Base-by-base conservation (phyloP, 2,329 filamentous ascomycete genomes). In the Cladosporium velox region DNA sequence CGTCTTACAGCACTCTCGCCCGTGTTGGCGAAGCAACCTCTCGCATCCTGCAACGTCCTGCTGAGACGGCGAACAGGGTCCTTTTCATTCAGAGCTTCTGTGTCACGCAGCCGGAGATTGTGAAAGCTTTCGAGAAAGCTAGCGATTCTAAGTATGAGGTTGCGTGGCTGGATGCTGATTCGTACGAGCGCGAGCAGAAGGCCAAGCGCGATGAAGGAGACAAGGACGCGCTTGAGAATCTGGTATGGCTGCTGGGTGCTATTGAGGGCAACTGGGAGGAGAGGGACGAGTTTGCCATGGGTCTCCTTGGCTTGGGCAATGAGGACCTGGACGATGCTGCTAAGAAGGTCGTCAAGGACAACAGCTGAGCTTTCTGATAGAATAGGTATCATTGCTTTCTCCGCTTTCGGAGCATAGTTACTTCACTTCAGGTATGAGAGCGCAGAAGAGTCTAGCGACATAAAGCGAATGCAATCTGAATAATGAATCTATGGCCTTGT, bases 1-100 rank as follows among this genome's bases (percentile, higher is more conserved):
- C 84, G 69, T 84, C 83, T 4, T 72, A 82, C 0, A 86, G 81
- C 41, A 87, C 84, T 32, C 77, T 87, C 0, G 69, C 75, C 4
- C 80, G 83, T 21, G 80, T 89, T 52, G 86, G 82, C 4, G 77
- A 80, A 55, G 83, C 85, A 0, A 80, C 88, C 0, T 81, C 81
- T 8, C 79, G 81, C 6, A 77, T 86, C 28, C 75, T 90, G 18
- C 72, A 78, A 78, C 71, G 81, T 76, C 80, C 83, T 0, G 79
- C 81, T 1, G 76, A 81, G 66, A 88, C 86, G 0, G 82, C 80
- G 41, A 90, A 90, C 73, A 80, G 84, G 67, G 86, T 87, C 73
- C 74, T 90, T 34, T 82, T 81, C 60, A 77, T 89, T 18, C 82
- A 85, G 2, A 87, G 84, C 0, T 86, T 88, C 70, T 82, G 82